phyloP scores from a whole-genome alignment of 441 rosid species.

The Daphne laureola region DNA sequence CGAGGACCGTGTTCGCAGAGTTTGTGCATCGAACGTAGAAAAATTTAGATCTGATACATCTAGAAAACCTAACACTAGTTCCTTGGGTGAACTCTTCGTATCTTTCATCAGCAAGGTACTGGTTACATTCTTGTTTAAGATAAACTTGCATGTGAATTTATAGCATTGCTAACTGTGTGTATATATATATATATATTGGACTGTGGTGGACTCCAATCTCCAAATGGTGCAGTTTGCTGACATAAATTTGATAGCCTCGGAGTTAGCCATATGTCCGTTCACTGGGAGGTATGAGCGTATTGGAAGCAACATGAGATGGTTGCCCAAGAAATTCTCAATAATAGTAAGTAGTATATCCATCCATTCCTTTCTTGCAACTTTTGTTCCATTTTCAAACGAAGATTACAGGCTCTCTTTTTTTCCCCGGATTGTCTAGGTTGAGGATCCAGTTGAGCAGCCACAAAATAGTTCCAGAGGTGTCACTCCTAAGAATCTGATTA shows the following conservation, averaged over 20 bases:
- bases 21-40: too few relatives aligned
- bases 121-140: too few relatives aligned
- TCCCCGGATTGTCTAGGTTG: conserved; percentile 37
- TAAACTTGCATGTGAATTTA: too few relatives aligned
- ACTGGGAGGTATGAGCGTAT: conserved; percentile 65
- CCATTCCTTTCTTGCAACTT: background rate
- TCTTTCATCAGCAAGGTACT: too few relatives aligned
- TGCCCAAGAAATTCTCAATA: conserved; percentile 27
- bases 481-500: conserved; percentile 34
- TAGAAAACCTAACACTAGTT: too few relatives aligned
- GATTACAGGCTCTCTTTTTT: background rate
- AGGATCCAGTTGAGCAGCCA: conserved; percentile 93
- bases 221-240: conserved; percentile 47
- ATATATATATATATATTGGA: too few relatives aligned
- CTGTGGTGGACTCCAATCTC: background rate
- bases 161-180: too few relatives aligned
- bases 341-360: conserved; percentile 33
- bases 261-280: conserved; percentile 67
- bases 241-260: conserved; percentile 38
- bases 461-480: conserved; percentile 74
- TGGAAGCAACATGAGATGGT: conserved; percentile 48
- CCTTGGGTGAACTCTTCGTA: too few relatives aligned
- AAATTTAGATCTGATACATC: too few relatives aligned
- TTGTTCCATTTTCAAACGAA: background rate
- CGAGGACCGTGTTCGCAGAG: too few relatives aligned